A percentile compares a stretch with the other conserved stretches of the same genome.
Evolutionary conservation across 2,329 filamentous ascomycete species (phyloP).

Genomic region (Ceratocystis lukuohia): DNA sequence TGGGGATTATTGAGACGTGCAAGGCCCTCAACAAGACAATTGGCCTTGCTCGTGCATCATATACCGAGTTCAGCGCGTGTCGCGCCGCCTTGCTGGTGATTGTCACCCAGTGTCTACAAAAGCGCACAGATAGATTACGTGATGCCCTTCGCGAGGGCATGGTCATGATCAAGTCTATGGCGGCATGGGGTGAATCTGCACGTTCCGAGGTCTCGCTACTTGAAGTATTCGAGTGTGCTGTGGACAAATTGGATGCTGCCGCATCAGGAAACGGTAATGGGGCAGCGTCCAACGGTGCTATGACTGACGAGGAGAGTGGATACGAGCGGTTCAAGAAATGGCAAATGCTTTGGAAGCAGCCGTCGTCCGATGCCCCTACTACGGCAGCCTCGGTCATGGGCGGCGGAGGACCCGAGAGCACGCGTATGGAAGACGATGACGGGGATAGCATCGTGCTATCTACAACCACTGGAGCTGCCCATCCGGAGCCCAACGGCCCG

Average conservation of each 20-base stretch:
- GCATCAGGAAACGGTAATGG: conserved; percentile 23
- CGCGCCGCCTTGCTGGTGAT: conserved; percentile 40
- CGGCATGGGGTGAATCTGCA: conserved; percentile 38
- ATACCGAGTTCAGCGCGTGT: conserved; percentile 43
- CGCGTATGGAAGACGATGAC: conserved; percentile 18
- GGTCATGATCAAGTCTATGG: conserved; percentile 40
- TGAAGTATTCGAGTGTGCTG: conserved; percentile 38
- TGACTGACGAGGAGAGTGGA: conserved; percentile 27
- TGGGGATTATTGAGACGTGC: conserved; percentile 38
- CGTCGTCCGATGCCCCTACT: conserved; percentile 17
- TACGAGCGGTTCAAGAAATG: conserved; percentile 40
- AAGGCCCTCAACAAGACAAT: conserved; percentile 36
- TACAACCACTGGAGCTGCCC: conserved; percentile 4
- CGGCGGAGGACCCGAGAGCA: conserved; percentile 3
- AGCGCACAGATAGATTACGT: conserved; percentile 30
- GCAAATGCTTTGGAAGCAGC: conserved; percentile 33
- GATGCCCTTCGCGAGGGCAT: conserved; percentile 37
- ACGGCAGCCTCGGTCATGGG: background rate
- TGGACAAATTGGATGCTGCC: conserved; percentile 33
- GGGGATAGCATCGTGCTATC: conserved; percentile 13
- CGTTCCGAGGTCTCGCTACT: conserved; percentile 41
- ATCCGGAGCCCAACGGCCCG: background rate
- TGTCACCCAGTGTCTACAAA: conserved; percentile 30
- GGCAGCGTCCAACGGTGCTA: conserved; percentile 23
- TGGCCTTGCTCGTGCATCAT: conserved; percentile 41